Conservation (phyloP, 495 filamentous ascomycete species). For the Penicillium paradoxum region DNA sequence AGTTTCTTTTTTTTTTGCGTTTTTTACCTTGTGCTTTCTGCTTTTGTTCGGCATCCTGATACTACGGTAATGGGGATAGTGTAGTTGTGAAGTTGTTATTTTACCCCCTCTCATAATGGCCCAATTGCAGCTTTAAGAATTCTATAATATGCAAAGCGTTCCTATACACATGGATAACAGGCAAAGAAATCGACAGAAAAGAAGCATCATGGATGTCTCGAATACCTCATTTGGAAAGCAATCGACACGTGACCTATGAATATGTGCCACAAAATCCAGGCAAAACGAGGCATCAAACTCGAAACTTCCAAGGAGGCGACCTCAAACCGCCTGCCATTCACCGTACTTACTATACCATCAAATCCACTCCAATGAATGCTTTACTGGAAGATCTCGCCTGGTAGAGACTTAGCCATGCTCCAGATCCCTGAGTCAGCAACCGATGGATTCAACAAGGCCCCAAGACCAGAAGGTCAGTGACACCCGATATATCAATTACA, state of each 20-base stretch:
- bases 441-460: neutral
- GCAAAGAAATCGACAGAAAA: too few relatives aligned
- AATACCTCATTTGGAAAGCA: neutral
- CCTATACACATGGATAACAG: too few relatives aligned
- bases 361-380: neutral
- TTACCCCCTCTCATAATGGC: too few relatives aligned
- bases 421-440: neutral
- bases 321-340: neutral
- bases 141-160: too few relatives aligned
- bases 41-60: too few relatives aligned
- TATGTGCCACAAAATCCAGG: neutral
- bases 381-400: neutral
- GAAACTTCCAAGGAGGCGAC: neutral
- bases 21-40: too few relatives aligned
- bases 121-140: too few relatives aligned
- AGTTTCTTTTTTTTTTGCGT: too few relatives aligned
- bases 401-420: neutral
- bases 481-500: too few relatives aligned
- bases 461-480: slow-evolving; percentile 1
- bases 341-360: neutral
- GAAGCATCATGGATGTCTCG: too few relatives aligned
- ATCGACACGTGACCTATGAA: neutral
- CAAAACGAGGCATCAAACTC: neutral
- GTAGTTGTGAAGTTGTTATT: too few relatives aligned
- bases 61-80: too few relatives aligned